Evolutionary conservation across 2,329 filamentous ascomycete genomes (phyloP), one percentile per base, ranked within the genome.

Genomic region (Trichoderma pleuroti): DNA sequence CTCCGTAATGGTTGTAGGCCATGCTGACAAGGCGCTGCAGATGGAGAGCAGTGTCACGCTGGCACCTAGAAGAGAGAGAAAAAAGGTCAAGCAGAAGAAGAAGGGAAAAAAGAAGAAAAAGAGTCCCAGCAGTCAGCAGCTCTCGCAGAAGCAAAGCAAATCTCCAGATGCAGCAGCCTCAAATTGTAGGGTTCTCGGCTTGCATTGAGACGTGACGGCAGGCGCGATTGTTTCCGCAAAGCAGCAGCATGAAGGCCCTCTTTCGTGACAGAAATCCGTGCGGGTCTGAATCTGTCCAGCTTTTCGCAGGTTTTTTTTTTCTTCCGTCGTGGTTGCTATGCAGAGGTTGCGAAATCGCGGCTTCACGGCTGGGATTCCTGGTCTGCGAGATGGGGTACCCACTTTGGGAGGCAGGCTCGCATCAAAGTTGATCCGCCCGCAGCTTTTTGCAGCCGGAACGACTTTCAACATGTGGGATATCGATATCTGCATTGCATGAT

Each of bases 1-100:
- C 85, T 82, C 86, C 86, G 73, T 89, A 89, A n/a, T 86, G 86
- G 76, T 89, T 88, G 79, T 88, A 89, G 21, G 87, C 82, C 87
- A 89, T 89, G 71, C 56, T 72, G 68, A 66, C 66, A 68, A 68
- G 36, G 61, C 32, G 56, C 61, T 65, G 12, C 34, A 14, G 30
- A 28, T 16, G 32, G 32, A 54, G 34, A 49, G 64, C 64, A 62
- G 62, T n/a, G 54, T 52, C 69, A 56, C 56, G 39, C 62, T 32
- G 24, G 62, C 60, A 49, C 39, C 56, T 16, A 32, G 4, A 39
- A 52, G n/a, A 26, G 24, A 39, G 10, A 26, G 14, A 54, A 26
- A 34, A 4, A 21, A 4, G 28, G n/a, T 59, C 14, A 59, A 59
- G n/a, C 16, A 49, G 28, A 26, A 42, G 28, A 4, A 14, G 18